Percentiles rank a stretch among this genome's conserved stretches.
Conservation (phyloP, 192 early-diverging fungal genomes). For the Rhizophagus sp. region DNA sequence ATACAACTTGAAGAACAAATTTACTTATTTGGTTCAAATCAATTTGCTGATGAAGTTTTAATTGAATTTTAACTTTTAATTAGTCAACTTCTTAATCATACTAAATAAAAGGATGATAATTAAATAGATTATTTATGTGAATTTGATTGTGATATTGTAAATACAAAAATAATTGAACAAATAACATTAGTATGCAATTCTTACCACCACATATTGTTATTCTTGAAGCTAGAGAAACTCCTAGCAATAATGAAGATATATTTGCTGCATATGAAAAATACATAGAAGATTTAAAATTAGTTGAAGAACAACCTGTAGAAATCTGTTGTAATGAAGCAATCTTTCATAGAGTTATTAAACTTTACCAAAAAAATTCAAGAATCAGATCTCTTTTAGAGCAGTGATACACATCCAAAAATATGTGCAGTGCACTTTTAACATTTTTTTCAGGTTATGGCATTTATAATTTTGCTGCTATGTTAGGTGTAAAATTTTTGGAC, state of each 20-base stretch:
- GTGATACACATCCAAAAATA: neutral
- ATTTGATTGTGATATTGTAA: neutral
- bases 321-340: slow-evolving; percentile 6
- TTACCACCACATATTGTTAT: slow-evolving; percentile 3
- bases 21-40: neutral
- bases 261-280: neutral
- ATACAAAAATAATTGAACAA: neutral
- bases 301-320: neutral
- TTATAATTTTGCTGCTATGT: neutral
- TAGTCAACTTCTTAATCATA: too few relatives aligned
- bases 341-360: neutral
- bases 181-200: neutral
- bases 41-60: neutral
- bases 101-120: neutral
- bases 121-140: neutral
- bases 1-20: neutral
- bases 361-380: neutral
- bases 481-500: slow-evolving; percentile 2
- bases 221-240: neutral
- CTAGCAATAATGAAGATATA: neutral
- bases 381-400: neutral
- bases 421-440: neutral
- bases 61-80: too few relatives aligned
- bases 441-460: slow-evolving; percentile 17
- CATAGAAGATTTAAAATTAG: slow-evolving; percentile 3